Evolutionary conservation across 2,329 filamentous ascomycete species (phyloP), one percentile per base, ranked within the genome.

Genomic region (Cyanodermella asteris): DNA sequence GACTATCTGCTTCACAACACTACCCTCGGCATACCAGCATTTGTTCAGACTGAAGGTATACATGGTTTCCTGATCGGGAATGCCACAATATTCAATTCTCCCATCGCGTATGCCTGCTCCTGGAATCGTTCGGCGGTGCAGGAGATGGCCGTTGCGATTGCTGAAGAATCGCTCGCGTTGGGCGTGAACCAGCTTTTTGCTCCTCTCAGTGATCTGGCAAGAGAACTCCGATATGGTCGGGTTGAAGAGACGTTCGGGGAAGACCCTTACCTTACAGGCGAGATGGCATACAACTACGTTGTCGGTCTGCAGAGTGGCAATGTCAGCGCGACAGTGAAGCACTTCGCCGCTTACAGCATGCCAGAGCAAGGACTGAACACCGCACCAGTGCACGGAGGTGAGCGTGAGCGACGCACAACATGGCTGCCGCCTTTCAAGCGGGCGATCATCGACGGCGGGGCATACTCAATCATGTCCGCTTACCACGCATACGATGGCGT

Each of bases 231-330:
- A 23, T 80, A 62, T 36, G 74, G 73, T 16, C 59, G 73, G 36
- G 72, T 80, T 3, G 73, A 80, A 43, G 74, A 80, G 43, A 74
- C 64, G 0, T 76, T 64, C 38, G 64, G 67, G 16, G 74, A 80
- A 41, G 74, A 80, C 33, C 49, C 61, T 1, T 72, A 61, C 36
- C 53, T 80, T 33, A 58, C 68, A 3, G 73, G 72, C 4, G 71
- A 78, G 39, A 59, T 75, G 28, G 67, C 62, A 2, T 68, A 75
- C 36, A 51, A 56, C 16, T 61, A 61, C 27, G 53, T 67, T 19
- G 58, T 51, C 25, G 65, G 72, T 13, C 50, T 78, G 3, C 71
- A 80, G 42, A 57, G 56, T 8, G 52, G 56, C 17, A 67, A 68
- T 21, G 72, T 78, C 5, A 67, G 64, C 13, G 64, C 73, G 10